Conservation (phyloP, 306 rosid species). For the Vigna radiata region DNA sequence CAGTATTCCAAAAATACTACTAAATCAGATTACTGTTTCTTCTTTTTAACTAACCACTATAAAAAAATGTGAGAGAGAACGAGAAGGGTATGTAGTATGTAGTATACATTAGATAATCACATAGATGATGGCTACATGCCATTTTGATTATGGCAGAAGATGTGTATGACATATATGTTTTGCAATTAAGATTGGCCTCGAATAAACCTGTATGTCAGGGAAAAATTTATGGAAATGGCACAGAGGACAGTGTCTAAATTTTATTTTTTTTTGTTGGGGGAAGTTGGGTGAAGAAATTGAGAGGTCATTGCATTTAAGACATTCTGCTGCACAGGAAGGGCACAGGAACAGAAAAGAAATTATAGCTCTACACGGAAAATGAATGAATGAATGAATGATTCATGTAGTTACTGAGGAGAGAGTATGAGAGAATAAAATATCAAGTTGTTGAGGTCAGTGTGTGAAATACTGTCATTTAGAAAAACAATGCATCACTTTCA, state of each 20-base stretch:
- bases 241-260: constrained; percentile 29
- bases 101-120: constrained; percentile 8
- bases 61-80: background rate
- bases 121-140: background rate
- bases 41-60: background rate
- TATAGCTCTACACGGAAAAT: constrained; percentile 40
- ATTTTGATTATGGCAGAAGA: constrained; percentile 37
- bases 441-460: background rate
- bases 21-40: background rate
- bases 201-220: constrained; percentile 52
- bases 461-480: constrained; percentile 20
- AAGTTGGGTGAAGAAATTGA: constrained; percentile 52
- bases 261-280: constrained; percentile 43
- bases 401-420: constrained; percentile 31
- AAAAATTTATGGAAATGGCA: constrained; percentile 51
- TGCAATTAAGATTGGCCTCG: constrained; percentile 47
- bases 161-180: constrained; percentile 5
- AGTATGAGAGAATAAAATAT: constrained; percentile 22
- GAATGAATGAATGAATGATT: constrained; percentile 11
- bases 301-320: constrained; percentile 63
- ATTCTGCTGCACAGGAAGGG: constrained; percentile 47
- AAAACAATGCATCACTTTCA: constrained; percentile 7
- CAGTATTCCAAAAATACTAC: constrained; percentile 31
- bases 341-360: constrained; percentile 39
- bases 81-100: background rate